Percentiles rank a stretch among this genome's conserved stretches.
phyloP scores from a whole-genome alignment of 306 rosid genomes.

The Quercus gilva region DNA sequence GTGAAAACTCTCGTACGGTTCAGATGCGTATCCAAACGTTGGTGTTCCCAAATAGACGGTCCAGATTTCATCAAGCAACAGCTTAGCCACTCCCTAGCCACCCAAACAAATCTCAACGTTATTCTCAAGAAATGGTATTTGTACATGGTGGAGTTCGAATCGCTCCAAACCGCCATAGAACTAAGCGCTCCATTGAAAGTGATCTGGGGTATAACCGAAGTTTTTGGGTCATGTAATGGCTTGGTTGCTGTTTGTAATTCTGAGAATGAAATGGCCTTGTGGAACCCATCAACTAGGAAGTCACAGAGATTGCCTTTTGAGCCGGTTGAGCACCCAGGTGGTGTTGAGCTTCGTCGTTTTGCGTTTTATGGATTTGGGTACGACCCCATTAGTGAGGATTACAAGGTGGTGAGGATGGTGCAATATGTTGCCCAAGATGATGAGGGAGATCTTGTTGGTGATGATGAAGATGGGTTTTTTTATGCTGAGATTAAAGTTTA shows the following conservation, averaged over 20 bases:
- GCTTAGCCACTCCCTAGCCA: not conserved
- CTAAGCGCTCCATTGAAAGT: not conserved
- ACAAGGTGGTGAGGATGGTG: slow-evolving; percentile 9
- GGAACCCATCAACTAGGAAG: not conserved
- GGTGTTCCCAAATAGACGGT: not conserved
- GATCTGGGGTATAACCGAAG: not conserved
- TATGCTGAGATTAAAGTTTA: not conserved
- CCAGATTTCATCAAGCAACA: not conserved
- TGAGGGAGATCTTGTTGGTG: not conserved
- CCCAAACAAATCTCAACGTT: not conserved
- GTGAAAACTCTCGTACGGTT: not conserved
- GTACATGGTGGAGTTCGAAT: not conserved
- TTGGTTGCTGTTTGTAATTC: slow-evolving; percentile 1
- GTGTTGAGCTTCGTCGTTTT: not conserved
- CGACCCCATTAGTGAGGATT: not conserved
- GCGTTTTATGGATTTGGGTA: not conserved
- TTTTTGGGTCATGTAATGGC: not conserved
- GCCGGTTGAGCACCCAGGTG: not conserved
- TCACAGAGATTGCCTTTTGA: not conserved
- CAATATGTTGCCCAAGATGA: not conserved
- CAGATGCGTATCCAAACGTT: not conserved
- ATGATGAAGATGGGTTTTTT: not conserved
- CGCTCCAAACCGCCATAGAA: not conserved
- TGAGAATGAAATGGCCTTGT: not conserved
- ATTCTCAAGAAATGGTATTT: not conserved